phyloP scores from a whole-genome alignment of 805 yeast genomes.

The Candida coleopterorum region DNA sequence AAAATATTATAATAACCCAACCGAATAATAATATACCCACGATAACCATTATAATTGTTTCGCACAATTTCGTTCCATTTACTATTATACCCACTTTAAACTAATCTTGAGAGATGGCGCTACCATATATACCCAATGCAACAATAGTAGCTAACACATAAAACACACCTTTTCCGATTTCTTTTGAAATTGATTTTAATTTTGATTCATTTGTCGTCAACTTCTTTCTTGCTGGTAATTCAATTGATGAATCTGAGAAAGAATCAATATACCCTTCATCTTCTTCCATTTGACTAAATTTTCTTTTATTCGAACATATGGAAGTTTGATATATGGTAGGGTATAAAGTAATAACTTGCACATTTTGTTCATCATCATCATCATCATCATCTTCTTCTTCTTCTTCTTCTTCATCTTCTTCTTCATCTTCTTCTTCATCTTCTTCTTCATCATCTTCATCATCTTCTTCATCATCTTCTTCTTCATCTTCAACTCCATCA shows the following conservation, averaged over 20 bases:
- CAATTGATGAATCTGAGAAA: not conserved
- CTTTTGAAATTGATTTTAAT: slow-evolving; percentile 21
- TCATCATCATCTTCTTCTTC: not conserved
- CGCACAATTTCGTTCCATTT: no score
- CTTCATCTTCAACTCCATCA: slow-evolving; percentile 2
- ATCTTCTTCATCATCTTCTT: slow-evolving; percentile 3
- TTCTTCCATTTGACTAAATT: slow-evolving; percentile 2
- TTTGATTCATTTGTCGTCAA: slow-evolving; percentile 6
- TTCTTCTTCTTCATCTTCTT: slow-evolving; percentile 7
- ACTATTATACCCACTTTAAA: not conserved
- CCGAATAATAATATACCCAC: not conserved
- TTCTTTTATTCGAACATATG: not conserved
- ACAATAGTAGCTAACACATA: slow-evolving; percentile 29
- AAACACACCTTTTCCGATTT: slow-evolving; percentile 26
- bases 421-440: slow-evolving; percentile 1
- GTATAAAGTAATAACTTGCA: no score
- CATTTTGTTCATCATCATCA: slow-evolving; percentile 1
- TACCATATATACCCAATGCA: slow-evolving; percentile 35
- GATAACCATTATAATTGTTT: not conserved
- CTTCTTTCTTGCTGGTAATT: slow-evolving; percentile 8
- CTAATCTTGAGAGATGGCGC: slow-evolving; percentile 10
- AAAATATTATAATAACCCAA: not conserved
- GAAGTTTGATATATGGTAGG: not conserved
- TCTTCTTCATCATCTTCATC: not conserved
- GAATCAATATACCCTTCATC: not conserved